phyloP scores from a whole-genome alignment of 805 yeast species.

The Candida awuae region DNA sequence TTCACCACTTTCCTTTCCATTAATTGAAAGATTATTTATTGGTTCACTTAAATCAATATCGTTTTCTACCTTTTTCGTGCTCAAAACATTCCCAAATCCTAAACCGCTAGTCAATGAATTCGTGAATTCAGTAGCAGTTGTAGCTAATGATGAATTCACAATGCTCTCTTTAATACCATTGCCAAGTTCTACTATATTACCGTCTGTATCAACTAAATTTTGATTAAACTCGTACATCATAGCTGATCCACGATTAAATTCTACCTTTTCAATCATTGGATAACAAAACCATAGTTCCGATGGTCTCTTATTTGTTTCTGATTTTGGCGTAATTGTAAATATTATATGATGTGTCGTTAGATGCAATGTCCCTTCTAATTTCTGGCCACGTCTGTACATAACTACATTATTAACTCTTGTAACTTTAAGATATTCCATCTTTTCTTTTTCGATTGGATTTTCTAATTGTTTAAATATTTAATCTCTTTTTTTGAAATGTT shows the following conservation, averaged over 20 bases:
- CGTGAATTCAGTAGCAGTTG: constrained; percentile 17
- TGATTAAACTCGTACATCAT: constrained; percentile 13
- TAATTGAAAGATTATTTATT: neutral
- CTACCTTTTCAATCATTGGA: constrained; percentile 66
- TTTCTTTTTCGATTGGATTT: neutral
- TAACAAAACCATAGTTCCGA: constrained; percentile 88
- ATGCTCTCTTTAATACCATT: constrained; percentile 3
- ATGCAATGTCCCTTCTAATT: constrained; percentile 53
- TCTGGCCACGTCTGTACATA: constrained; percentile 50
- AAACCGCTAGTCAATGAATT: constrained; percentile 8
- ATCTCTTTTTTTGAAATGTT: no score
- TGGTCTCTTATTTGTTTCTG: constrained; percentile 16
- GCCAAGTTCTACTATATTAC: neutral
- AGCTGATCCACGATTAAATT: constrained; percentile 49
- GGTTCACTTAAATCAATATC: neutral
- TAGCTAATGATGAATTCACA: constrained; percentile 1
- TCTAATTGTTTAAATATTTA: no score
- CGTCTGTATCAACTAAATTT: neutral
- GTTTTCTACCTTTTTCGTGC: neutral
- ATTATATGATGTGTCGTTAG: constrained; percentile 71
- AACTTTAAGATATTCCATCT: constrained; percentile 50
- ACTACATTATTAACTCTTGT: constrained; percentile 40
- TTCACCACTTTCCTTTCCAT: constrained; percentile 2
- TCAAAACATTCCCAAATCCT: constrained; percentile 5
- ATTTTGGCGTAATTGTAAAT: constrained; percentile 35